phyloP scores from a whole-genome alignment of 1,284 basidiomycete species.

The Rhodotorula sp. region DNA sequence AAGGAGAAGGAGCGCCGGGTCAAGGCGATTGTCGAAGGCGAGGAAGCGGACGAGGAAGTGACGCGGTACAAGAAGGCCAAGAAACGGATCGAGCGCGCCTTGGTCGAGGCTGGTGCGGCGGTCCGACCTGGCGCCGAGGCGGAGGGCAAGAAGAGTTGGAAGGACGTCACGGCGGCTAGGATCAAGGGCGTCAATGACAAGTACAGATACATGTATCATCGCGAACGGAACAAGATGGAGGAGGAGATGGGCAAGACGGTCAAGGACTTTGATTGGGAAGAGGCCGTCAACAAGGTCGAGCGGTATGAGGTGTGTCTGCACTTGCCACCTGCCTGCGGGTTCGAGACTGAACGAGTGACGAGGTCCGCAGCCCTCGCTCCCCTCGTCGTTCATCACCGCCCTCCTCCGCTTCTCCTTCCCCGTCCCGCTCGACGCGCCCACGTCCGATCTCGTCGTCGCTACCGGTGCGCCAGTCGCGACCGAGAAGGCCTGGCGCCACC shows the following conservation, averaged over 20 bases:
- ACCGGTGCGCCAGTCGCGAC: background rate
- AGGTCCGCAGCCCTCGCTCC: slow-evolving; percentile 23
- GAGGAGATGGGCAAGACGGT: slow-evolving; percentile 26
- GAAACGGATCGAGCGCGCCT: slow-evolving; percentile 30
- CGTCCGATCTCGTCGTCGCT: slow-evolving; percentile 10
- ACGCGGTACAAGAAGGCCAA: slow-evolving; percentile 23
- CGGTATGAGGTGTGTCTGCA: slow-evolving; percentile 25
- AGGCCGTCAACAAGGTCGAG: slow-evolving; percentile 21
- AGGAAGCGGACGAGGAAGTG: background rate
- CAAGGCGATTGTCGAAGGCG: slow-evolving; percentile 5
- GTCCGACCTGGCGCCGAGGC: background rate
- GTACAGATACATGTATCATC: slow-evolving; percentile 32
- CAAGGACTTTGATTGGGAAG: slow-evolving; percentile 20
- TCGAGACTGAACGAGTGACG: background rate
- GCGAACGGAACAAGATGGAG: slow-evolving; percentile 29
- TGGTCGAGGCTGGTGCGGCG: slow-evolving; percentile 15
- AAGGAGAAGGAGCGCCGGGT: slow-evolving; percentile 26
- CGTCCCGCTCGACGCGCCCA: slow-evolving; percentile 8
- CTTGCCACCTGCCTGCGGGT: background rate
- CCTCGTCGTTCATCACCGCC: slow-evolving; percentile 37
- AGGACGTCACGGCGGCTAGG: slow-evolving; percentile 25
- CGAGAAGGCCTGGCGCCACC: slow-evolving; percentile 20
- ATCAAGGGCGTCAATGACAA: slow-evolving; percentile 36
- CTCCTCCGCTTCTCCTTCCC: slow-evolving; percentile 37
- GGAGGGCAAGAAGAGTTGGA: slow-evolving; percentile 14